Base-by-base conservation (phyloP, 2,329 filamentous ascomycete species). In the Aspergillus quadricinctus region DNA sequence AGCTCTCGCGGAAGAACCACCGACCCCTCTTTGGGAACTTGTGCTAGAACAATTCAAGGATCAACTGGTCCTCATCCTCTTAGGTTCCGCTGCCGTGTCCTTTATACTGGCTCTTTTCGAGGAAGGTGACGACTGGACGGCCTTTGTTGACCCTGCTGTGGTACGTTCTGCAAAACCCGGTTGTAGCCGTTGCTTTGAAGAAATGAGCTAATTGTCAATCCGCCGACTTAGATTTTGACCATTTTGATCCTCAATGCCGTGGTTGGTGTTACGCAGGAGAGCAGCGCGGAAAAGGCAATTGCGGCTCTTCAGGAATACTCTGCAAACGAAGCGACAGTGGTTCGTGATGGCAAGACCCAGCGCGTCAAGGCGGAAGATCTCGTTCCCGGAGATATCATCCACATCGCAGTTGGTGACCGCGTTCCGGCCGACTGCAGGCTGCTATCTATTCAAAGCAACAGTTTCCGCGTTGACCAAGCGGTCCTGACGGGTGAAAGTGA, bases 31-130 rank as follows among this genome's bases (percentile, higher is more conserved):
- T 49, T 99, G 93, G 94, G 85, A 97, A 77, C 87, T 99, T 61
- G 90, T 99, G 55, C 83, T 99, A 57, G 94, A 99, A 78, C 94
- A 99, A 75, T 99, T 99, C 83, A 97, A 99, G 77, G 94, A 99
- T 73, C 94, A 99, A 76, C 85, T 99, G 49, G 94, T 99, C 64
- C 84, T 99, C 53, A 99, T 99, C 66, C 82, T 99, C 23, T 84
- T 99, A 50, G 94, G 86, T 54, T 97, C 93, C 40, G 94, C 94
- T 10, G 91, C 88, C 21, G 88, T 99, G 37, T 97, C 94, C 2
- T 97, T 99, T 72, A 86, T 92, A 27, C 81, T 99, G 60, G 94
- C 94, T 27, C 82, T 99, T 11, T 92, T 99, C 65, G 94, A 99
- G 73, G 89, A 94, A 48, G 89, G 89, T 59, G 91, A 92, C 67